A percentile compares a stretch with the other conserved stretches of the same genome.
phyloP scores from a whole-genome alignment of 1,284 basidiomycete species.

The Cutaneotrichosporon sp. region DNA sequence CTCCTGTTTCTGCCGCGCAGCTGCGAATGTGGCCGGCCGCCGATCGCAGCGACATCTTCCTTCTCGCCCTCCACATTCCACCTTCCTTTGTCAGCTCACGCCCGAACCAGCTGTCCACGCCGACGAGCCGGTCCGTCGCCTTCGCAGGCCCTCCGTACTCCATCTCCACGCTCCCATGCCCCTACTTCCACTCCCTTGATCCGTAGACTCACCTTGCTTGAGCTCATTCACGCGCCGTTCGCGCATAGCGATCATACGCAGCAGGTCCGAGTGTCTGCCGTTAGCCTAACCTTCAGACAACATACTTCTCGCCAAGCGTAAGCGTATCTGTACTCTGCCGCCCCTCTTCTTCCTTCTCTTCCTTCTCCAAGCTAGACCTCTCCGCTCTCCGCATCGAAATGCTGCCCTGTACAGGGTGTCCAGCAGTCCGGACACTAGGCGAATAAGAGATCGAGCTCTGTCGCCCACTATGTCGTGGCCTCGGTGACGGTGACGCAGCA shows the following conservation, averaged over 20 bases:
- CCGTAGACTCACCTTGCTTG: conserved; percentile 34
- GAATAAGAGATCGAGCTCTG: conserved; percentile 10
- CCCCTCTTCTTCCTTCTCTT: background rate
- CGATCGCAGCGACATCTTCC: background rate
- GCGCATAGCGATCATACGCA: conserved; percentile 43
- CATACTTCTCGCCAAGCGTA: conserved; percentile 8
- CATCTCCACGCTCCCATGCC: background rate
- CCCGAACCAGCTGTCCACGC: too few species aligned
- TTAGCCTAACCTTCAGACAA: conserved; percentile 13
- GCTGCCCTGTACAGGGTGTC: background rate
- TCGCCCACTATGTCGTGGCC: background rate
- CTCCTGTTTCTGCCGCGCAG: too few species aligned
- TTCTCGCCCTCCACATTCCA: background rate
- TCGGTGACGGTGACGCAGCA: background rate
- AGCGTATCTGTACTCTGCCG: conserved; percentile 3
- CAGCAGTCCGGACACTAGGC: background rate
- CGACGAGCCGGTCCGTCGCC: too few species aligned
- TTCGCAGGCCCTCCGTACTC: background rate
- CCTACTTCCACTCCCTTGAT: too few species aligned
- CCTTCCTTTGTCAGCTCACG: too few species aligned
- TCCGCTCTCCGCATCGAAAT: background rate
- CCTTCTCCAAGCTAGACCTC: background rate
- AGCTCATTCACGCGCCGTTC: conserved; percentile 46
- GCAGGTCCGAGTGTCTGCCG: conserved; percentile 43
- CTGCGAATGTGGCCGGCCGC: too few species aligned